Evolutionary conservation across 306 rosid genomes (phyloP), one percentile per base, ranked within the genome.

Genomic region (Inga leiocalycina): DNA sequence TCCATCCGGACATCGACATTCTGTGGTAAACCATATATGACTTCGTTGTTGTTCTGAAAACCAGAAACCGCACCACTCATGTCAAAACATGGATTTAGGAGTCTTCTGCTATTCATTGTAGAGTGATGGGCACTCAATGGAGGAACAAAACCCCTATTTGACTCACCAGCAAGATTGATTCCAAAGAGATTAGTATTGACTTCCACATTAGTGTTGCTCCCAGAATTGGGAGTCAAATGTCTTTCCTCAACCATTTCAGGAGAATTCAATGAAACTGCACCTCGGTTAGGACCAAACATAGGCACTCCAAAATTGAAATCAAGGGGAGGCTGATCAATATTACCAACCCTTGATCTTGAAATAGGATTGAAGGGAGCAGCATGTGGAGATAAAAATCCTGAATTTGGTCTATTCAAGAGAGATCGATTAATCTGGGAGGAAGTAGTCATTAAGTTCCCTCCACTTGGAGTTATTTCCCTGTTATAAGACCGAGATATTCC

Each of bases 231-330:
- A 17, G 82, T 70, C 81, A 79, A 64, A 76, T 62, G 80, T 59
- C 74, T 77, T 45, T 81, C 85, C 76, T 84, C 87, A 79, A 6
- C 41, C 52, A 34, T 75, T 73, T 68, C 82, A 35, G 79, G 77
- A 82, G 43, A n/a, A 79, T 66, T 69, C 78, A 62, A 73, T 80
- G 82, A 82, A 67, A 34, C 86, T 27, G 24, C 81, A 61, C 65
- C 79, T 85, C 81, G 84, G 52, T 61, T 79, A 65, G 68, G 80
- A 57, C 41, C 76, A 68, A 43, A 43, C 71, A 14, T 27, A 41
- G 80, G 7, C 71, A 62, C 75, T 82, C 79, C 82, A 65, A 81
- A 30, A 82, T 83, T 85, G 48, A 74, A 76, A 78, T 52, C 46
- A 14, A 51, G 51, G 67, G 66, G 77, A 84, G 87, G 86, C 76